Percentiles rank a stretch among this genome's conserved stretches.
Evolutionary conservation across 768 basidiomycete genomes (phyloP).

Genomic region (Mrakia gelida): DNA sequence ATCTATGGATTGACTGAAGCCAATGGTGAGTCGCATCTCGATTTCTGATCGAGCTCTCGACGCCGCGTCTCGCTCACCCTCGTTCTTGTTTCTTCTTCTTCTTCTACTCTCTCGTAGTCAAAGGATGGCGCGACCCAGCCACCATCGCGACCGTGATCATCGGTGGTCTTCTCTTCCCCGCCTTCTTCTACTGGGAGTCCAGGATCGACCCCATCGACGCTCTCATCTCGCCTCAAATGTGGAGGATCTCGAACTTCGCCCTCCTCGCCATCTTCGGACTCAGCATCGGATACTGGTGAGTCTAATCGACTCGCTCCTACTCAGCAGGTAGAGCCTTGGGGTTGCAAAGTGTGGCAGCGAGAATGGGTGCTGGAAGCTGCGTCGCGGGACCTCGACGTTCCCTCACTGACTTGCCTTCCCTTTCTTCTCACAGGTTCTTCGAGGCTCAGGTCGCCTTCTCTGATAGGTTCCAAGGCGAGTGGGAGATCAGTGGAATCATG

Average conservation of each 20-base stretch:
- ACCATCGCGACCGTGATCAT: conserved; percentile 39
- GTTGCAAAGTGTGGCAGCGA: no score
- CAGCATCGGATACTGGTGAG: conserved; percentile 37
- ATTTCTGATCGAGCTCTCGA: no score
- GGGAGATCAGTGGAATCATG: not conserved
- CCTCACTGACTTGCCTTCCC: no score
- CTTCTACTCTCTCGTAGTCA: not conserved
- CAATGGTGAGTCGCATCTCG: conserved; percentile 17
- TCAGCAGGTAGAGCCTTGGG: no score
- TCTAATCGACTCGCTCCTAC: no score
- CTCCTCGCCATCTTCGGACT: conserved; percentile 37
- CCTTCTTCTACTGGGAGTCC: conserved; percentile 39
- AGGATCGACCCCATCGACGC: conserved; percentile 14
- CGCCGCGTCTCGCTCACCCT: no score
- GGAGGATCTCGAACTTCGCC: conserved; percentile 39
- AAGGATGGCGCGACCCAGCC: conserved; percentile 18
- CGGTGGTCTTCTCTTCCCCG: conserved; percentile 29
- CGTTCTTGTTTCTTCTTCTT: not conserved
- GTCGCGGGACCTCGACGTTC: no score
- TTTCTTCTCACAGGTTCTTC: no score
- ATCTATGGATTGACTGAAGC: conserved; percentile 40
- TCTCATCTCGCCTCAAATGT: conserved; percentile 26
- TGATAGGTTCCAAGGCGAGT: not conserved
- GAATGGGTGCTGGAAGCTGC: no score
- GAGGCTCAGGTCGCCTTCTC: conserved; percentile 12